These are phyloP conservation scores for Pseudogymnoascus sp. DNA, from an alignment of 2,329 filamentous ascomycete genomes.

Conservation along the genomic window DNA sequence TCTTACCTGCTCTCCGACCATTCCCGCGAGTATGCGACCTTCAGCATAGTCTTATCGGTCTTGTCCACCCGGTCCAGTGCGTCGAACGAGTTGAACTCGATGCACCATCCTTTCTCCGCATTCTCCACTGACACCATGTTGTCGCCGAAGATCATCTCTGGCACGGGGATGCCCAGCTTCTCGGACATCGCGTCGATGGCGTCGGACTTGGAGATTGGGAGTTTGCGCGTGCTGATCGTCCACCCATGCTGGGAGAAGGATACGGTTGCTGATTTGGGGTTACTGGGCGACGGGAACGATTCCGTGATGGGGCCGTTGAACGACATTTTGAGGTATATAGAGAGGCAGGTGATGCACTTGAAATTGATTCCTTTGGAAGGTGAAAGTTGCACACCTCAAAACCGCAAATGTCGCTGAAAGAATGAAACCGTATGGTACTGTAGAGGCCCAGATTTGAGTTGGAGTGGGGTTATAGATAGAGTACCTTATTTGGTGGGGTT, in stretches of 20 bases:
- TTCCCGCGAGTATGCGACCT: conserved; percentile 84
- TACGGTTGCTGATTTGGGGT: conserved; percentile 47
- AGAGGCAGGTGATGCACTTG: background rate
- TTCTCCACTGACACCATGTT: conserved; percentile 76
- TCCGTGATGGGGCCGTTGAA: conserved; percentile 36
- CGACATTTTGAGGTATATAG: conserved; percentile 19
- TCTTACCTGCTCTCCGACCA: conserved; percentile 54
- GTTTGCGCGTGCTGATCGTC: conserved; percentile 74
- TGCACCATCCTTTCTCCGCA: conserved; percentile 63
- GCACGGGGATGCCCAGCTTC: conserved; percentile 75
- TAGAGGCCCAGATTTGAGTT: conserved; percentile 1
- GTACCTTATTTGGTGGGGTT: conserved; percentile 6
- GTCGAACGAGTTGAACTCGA: conserved; percentile 78
- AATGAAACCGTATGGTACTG: background rate
- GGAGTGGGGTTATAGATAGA: conserved; percentile 3
- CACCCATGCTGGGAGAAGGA: conserved; percentile 58
- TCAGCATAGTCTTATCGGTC: conserved; percentile 82
- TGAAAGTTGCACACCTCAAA: background rate
- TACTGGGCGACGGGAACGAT: conserved; percentile 45
- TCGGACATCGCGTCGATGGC: conserved; percentile 81
- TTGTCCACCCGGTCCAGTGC: conserved; percentile 91
- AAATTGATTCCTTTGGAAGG: background rate
- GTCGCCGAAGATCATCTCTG: conserved; percentile 99
- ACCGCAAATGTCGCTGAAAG: background rate
- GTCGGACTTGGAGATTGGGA: conserved; percentile 86